A percentile compares a stretch with the other conserved stretches of the same genome.
Conservation (phyloP, 192 early-diverging fungal species). For the Coemansia sp. region DNA sequence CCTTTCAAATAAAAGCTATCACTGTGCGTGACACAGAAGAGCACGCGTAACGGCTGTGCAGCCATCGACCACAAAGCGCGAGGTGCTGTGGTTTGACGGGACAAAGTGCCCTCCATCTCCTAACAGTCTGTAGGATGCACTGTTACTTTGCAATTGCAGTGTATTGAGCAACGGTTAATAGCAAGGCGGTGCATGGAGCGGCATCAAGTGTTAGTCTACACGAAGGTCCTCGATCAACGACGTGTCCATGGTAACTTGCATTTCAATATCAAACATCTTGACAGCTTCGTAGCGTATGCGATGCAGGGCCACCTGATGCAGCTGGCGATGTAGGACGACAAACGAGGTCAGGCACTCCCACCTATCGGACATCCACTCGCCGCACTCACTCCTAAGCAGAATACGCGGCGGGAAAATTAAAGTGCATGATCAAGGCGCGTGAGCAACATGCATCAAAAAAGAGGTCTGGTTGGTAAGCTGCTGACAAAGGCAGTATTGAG, state of each 20-base stretch:
- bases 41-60: background rate
- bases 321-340: constrained; percentile 37
- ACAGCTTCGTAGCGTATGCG: constrained; percentile 47
- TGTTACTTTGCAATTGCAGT: background rate
- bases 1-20: background rate
- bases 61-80: background rate
- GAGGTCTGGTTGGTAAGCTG: background rate
- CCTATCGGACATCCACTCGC: constrained; percentile 50
- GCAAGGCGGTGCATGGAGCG: background rate
- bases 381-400: constrained; percentile 29
- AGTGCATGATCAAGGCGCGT: background rate
- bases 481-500: background rate
- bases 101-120: background rate
- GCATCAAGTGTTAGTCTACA: background rate
- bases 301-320: constrained; percentile 44
- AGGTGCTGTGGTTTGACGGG: background rate
- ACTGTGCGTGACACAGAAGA: background rate
- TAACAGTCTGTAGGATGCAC: background rate
- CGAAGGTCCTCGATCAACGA: constrained; percentile 29
- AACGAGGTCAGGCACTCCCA: constrained; percentile 51
- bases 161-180: background rate
- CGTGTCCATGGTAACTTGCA: constrained; percentile 48
- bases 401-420: background rate
- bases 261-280: constrained; percentile 47
- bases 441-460: background rate